Evolutionary conservation across 2,329 filamentous ascomycete species (phyloP).

Genomic region (Hyphodiscus sp.): DNA sequence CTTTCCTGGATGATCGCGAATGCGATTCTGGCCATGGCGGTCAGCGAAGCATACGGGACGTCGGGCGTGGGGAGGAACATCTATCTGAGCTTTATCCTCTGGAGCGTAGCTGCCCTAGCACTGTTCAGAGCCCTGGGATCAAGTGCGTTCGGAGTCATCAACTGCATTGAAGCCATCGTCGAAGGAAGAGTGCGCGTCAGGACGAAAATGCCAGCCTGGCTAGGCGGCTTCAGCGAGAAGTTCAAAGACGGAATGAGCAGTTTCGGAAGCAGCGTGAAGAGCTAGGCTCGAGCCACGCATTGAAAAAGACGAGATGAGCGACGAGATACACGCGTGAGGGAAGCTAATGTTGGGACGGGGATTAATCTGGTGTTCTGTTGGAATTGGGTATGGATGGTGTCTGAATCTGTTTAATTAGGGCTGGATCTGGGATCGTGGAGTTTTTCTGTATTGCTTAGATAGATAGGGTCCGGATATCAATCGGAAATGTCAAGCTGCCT

Average conservation of each 20-base stretch:
- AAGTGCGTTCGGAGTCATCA: constrained; percentile 76
- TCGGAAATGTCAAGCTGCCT: too few species aligned
- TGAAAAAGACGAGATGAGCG: neutral
- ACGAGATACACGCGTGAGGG: neutral
- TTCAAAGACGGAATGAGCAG: constrained; percentile 26
- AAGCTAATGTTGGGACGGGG: too few species aligned
- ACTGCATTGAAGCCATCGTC: constrained; percentile 74
- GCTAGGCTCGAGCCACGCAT: constrained; percentile 5
- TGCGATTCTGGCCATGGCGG: constrained; percentile 85
- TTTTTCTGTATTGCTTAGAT: too few species aligned
- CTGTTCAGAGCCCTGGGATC: constrained; percentile 82
- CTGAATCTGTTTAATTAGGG: too few species aligned
- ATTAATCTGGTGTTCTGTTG: too few species aligned
- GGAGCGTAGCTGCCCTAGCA: constrained; percentile 80
- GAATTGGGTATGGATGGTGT: too few species aligned
- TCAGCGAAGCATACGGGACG: constrained; percentile 76
- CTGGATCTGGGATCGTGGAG: too few species aligned
- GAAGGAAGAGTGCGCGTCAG: constrained; percentile 63
- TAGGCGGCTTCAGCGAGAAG: constrained; percentile 24
- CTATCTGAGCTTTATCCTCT: constrained; percentile 90
- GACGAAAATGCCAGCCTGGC: constrained; percentile 26
- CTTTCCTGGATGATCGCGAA: constrained; percentile 91
- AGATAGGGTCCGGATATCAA: too few species aligned
- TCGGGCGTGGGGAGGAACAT: constrained; percentile 71
- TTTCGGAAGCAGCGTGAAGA: constrained; percentile 26